Evolutionary conservation across 768 basidiomycete species (phyloP), one percentile per base, ranked within the genome.

Genomic region (Mycena venus): DNA sequence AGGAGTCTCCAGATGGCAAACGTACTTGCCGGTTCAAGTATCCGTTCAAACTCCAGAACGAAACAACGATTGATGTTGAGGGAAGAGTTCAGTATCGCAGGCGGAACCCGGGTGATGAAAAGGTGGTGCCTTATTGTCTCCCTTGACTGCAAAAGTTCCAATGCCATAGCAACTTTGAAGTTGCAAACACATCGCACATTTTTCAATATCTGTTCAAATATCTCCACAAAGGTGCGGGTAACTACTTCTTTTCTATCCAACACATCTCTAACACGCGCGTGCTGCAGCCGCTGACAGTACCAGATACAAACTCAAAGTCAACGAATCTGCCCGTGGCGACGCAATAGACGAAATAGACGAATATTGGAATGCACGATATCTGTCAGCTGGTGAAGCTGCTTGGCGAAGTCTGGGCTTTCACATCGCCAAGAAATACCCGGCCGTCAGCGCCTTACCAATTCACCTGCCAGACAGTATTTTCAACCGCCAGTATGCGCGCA

Each of bases 181-280:
- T 80, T 12, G 80, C 82, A 0, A 78, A 67, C 44, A 77, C 81
- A n/a, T 77, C 80, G 1, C 81, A 83, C 19, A 47, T 86, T 0
- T 86, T 87, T 62, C 82, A 83, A 55, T 87, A 87, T 66, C 69
- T 85, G 0, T 86, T 84, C 80, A 86, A 86, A 58, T 86, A 85
- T 66, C 79, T 85, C 19, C 82, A 84, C 62, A 85, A 86, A 82
- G 82, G 84, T 82, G n/a, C 7, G 51, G 49, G n/a, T 17, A 15
- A 47, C 27, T 59, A 12, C 23, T 27, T 47, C 21, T 17, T 62
- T 55, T 64, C 34, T 23, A 11, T 56, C 9, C n/a, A 55, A 21
- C 19, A 19, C 5, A 44, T 25, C 14, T 2, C 31, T 25, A 25
- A 25, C 4, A 12, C 11, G 5, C 11, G 23, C 25, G 9, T 23